These are phyloP conservation scores for Leishmania aethiopica DNA, from an alignment of 208 protist species.

Conservation along the genomic window DNA sequence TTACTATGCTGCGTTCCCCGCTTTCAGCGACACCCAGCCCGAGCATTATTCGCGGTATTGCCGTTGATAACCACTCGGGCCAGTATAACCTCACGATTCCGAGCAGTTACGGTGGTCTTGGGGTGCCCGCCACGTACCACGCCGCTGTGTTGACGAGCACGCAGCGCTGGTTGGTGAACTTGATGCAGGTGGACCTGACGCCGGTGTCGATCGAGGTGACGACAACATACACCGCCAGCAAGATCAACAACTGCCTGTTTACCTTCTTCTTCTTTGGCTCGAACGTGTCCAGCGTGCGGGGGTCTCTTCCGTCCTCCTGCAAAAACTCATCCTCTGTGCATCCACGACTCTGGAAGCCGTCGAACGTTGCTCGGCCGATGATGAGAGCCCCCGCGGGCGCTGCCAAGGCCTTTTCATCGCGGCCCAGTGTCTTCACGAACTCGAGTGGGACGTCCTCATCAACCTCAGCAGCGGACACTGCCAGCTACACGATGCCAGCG, in stretches of 20 bases:
- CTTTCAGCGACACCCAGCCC: background rate
- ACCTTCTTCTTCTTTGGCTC: constrained; percentile 31
- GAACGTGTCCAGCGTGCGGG: constrained; percentile 13
- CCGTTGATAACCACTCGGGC: background rate
- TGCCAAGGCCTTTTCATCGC: background rate
- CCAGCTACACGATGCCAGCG: constrained; percentile 23
- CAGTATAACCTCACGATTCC: constrained; percentile 11
- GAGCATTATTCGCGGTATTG: constrained; percentile 14
- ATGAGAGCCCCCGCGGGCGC: background rate
- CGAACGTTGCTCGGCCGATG: background rate
- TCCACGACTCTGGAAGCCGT: background rate
- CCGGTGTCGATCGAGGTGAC: constrained; percentile 24
- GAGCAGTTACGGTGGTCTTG: constrained; percentile 20
- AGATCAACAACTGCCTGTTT: constrained; percentile 26
- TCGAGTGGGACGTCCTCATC: background rate
- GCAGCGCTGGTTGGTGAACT: constrained; percentile 18
- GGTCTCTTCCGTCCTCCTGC: constrained; percentile 1
- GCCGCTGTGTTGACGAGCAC: constrained; percentile 3
- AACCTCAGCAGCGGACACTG: background rate
- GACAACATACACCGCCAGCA: background rate
- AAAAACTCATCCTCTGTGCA: background rate
- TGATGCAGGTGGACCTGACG: constrained; percentile 1
- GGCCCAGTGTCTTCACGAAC: background rate
- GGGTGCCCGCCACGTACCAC: background rate
- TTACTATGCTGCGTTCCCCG: background rate